Evolutionary conservation across 805 yeast genomes (phyloP), one percentile per base, ranked within the genome.

Genomic region (Kodamaea sagamina): DNA sequence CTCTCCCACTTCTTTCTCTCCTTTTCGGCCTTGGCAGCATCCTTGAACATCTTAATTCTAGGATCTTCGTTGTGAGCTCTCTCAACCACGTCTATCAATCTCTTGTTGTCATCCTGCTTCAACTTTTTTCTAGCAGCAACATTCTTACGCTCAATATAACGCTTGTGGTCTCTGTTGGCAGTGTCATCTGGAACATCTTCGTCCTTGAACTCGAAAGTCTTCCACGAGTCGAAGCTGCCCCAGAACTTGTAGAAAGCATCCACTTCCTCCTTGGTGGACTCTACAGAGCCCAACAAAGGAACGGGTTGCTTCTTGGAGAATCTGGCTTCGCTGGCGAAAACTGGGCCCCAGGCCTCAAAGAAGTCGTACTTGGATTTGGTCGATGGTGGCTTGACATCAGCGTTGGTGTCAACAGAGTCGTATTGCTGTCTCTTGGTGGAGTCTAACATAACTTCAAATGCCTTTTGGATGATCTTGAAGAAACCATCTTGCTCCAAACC

Each of bases 161-260:
- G 95, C 78, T 93, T 93, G 81, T 93, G 96, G 68, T 93, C 99
- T 79, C 99, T 89, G 83, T 93, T 93, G 48, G 96, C 86, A 45
- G 97, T 87, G 72, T 93, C 99, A 75, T 93, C 99, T 56, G 99
- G 99, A 61, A 90, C 97, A 64, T 93, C 99, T 77, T 93, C 99
- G 65, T 93, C 99, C 67, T 89, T 80, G 75, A 90, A 93, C 74
- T 93, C 99, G 64, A 93, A 93, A 37, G 96, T 77, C 77, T 96
- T 87, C 99, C 99, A 93, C 15, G 98, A 92, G 71, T 93, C 97
- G 54, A 90, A 87, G 67, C 85, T 84, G 68, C 84, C 84, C 87
- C 93, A 93, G 80, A 88, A 89, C 55, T 79, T 77, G 77, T 92
- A 92, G 73, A 95, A 92, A 35, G 72, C 75, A 58, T 89, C 96